A percentile compares a stretch with the other conserved stretches of the same genome.
These are phyloP conservation scores for Pichia kluyveri DNA, from an alignment of 805 yeast genomes.

Conservation along the genomic window DNA sequence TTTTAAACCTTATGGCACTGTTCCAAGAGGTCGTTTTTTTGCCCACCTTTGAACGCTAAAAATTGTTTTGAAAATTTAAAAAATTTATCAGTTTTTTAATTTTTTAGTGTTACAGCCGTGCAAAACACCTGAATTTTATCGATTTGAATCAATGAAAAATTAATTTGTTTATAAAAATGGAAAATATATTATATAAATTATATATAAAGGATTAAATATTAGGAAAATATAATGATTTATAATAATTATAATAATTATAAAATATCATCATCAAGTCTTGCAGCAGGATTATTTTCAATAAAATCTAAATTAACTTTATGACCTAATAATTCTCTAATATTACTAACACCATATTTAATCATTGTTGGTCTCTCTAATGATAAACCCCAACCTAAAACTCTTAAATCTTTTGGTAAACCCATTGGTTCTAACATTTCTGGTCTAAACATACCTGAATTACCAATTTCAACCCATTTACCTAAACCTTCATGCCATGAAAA, in stretches of 20 bases:
- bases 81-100: no score
- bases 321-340: conserved; percentile 93
- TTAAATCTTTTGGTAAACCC: conserved; percentile 92
- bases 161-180: no score
- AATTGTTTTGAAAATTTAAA: no score
- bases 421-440: conserved; percentile 98
- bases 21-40: no score
- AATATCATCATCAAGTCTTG: conserved; percentile 80
- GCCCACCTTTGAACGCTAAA: no score
- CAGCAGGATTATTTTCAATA: conserved; percentile 94
- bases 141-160: no score
- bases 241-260: conserved; percentile 14
- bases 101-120: no score
- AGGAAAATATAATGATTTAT: no score
- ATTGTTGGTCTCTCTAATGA: conserved; percentile 97
- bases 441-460: conserved; percentile 99
- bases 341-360: conserved; percentile 94
- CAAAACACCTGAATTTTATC: no score
- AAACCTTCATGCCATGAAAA: conserved; percentile 94
- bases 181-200: no score
- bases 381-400: conserved; percentile 96
- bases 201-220: no score
- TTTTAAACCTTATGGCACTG: no score
- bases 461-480: conserved; percentile 97
- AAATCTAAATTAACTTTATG: conserved; percentile 94